phyloP scores from a whole-genome alignment of 192 early-diverging fungal species.

The Backusella westeae region DNA sequence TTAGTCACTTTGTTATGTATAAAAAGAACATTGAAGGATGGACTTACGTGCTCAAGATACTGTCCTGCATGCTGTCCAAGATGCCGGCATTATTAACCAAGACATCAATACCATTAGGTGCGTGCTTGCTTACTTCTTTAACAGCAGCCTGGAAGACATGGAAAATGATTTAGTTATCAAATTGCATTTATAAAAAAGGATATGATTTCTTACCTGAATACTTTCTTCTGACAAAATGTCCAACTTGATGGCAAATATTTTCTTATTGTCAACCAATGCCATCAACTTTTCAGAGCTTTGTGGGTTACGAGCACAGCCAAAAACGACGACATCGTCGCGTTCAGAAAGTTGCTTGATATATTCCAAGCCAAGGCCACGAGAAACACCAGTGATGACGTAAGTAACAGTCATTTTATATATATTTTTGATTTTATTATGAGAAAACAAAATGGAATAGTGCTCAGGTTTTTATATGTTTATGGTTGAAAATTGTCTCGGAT shows the following conservation, averaged over 20 bases:
- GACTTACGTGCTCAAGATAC: slow-evolving; percentile 8
- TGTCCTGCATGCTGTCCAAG: background rate
- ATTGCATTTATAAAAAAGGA: background rate
- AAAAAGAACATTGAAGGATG: too few relatives aligned
- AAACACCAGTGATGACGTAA: slow-evolving; percentile 32
- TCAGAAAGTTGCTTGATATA: slow-evolving; percentile 19
- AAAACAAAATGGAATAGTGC: background rate
- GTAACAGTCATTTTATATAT: slow-evolving; percentile 9
- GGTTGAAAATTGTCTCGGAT: background rate
- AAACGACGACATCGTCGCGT: slow-evolving; percentile 21
- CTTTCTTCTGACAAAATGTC: slow-evolving; percentile 14
- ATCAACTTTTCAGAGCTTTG: slow-evolving; percentile 9
- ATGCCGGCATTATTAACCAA: slow-evolving; percentile 38
- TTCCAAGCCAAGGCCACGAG: slow-evolving; percentile 36
- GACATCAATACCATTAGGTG: slow-evolving; percentile 32
- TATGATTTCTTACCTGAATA: slow-evolving; percentile 20
- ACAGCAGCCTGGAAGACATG: slow-evolving; percentile 14
- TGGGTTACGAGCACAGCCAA: slow-evolving; percentile 28
- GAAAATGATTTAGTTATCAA: background rate
- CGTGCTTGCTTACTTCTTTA: slow-evolving; percentile 10
- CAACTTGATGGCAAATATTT: slow-evolving; percentile 20
- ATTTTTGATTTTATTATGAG: background rate
- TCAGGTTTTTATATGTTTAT: background rate
- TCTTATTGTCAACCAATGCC: slow-evolving; percentile 23
- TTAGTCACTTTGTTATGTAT: background rate